Evolutionary conservation across 202 grass and related monocot genomes (phyloP), one percentile per base, ranked within the genome.

Genomic region (Digitaria exilis): DNA sequence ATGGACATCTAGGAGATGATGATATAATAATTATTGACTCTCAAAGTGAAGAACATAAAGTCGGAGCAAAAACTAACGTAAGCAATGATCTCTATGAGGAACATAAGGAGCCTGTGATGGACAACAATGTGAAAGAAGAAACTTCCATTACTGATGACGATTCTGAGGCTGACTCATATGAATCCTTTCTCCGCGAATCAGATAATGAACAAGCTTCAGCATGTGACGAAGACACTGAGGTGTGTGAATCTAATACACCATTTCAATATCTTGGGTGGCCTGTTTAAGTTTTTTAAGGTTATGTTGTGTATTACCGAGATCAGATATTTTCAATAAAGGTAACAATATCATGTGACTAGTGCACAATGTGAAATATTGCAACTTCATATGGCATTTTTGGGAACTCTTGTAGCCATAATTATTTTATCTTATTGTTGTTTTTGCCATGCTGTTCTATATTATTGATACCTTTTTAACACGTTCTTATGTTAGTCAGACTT

Each of bases 181-280:
- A 89, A 51, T 70, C 30, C 41, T 69, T 74, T 85, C 30, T 80
- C 84, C 34, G 6, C 0, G 87, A 91, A 82, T 89, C 75, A 21
- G 84, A 91, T 45, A 80, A 73, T 56, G 89, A 87, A 66, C 78
- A 46, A 80, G 49, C 56, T 87, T 91, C 74, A 29, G 74, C 71
- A 31, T 86, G 79, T 39, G 87, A 90, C 73, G 61, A 63, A 89
- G 80, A 77, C 57, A 77, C 43, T 59, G 87, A 89, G 92, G 92
- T 94, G 34, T 73, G 74, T 74, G 51, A 43, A 55, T 88, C 63
- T 71, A 65, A 54, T 78, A 61, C 55, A 52, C 19, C 75, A 56
- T 65, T 82, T 51, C 9, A 61, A 22, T 69, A 39, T 73, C 7
- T 72, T 43, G 67, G 14, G 10, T 78, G 9, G 1, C 22, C 11